Percentiles rank a stretch among this genome's conserved stretches.
phyloP scores from a whole-genome alignment of 352 stramenopile genomes.

The Phytophthora pini region DNA sequence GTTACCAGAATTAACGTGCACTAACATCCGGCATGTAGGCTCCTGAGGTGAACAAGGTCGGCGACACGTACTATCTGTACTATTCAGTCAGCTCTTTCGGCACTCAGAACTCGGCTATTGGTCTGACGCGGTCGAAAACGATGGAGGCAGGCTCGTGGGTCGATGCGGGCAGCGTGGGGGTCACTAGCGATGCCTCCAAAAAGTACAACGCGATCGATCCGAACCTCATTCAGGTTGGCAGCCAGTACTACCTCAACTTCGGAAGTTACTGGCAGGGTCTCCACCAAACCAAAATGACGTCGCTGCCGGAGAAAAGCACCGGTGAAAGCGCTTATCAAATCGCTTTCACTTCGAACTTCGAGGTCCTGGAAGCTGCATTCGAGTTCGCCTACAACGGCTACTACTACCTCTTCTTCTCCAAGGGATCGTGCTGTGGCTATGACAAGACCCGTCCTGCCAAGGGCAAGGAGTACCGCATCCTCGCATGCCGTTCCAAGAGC shows the following conservation, averaged over 20 bases:
- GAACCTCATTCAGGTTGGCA: slow-evolving; percentile 47
- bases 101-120: slow-evolving; percentile 52
- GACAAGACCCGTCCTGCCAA: slow-evolving; percentile 33
- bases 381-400: slow-evolving; percentile 45
- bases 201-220: slow-evolving; percentile 64
- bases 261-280: slow-evolving; percentile 54
- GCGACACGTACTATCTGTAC: slow-evolving; percentile 62
- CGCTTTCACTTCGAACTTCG: slow-evolving; percentile 40
- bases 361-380: slow-evolving; percentile 47
- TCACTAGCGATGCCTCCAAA: slow-evolving; percentile 44
- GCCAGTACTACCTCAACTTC: slow-evolving; percentile 52
- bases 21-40: slow-evolving; percentile 29
- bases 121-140: slow-evolving; percentile 48
- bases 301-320: slow-evolving; percentile 24
- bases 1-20: background rate
- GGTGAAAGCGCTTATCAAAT: slow-evolving; percentile 30
- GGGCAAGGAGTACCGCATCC: slow-evolving; percentile 62
- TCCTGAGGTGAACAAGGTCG: slow-evolving; percentile 54
- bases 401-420: slow-evolving; percentile 59
- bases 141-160: slow-evolving; percentile 53
- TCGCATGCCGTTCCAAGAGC: slow-evolving; percentile 45
- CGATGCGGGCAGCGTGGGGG: slow-evolving; percentile 38
- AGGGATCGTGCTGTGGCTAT: slow-evolving; percentile 48
- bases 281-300: slow-evolving; percentile 39
- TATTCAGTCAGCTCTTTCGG: slow-evolving; percentile 64